phyloP scores from a whole-genome alignment of 2,329 filamentous ascomycete genomes.

The Fusarium drepaniforme region DNA sequence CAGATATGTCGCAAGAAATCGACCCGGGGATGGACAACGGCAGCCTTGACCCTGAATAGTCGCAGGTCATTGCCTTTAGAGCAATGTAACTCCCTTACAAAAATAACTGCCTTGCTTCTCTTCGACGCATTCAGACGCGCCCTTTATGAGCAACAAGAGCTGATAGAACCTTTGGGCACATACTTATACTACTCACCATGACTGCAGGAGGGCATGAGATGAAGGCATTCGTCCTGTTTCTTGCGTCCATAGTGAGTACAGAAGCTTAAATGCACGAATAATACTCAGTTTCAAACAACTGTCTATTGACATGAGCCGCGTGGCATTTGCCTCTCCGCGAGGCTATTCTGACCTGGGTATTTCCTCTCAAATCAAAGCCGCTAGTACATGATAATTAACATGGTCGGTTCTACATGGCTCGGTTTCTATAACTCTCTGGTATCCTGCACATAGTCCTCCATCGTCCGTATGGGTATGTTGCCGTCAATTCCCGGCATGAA shows the following conservation, averaged over 20 bases:
- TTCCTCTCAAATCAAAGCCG: background rate
- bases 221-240: background rate
- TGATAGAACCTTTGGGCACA: background rate
- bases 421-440: background rate
- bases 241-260: too few relatives aligned
- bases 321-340: background rate
- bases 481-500: constrained; percentile 27
- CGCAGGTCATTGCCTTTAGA: background rate
- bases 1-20: background rate
- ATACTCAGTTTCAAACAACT: background rate
- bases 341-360: background rate
- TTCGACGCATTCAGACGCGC: background rate
- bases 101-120: background rate
- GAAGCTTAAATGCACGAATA: background rate
- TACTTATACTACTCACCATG: too few relatives aligned
- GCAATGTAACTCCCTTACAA: background rate
- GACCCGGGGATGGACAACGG: background rate
- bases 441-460: background rate
- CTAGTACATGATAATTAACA: background rate
- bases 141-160: background rate
- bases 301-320: background rate
- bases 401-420: background rate
- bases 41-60: background rate
- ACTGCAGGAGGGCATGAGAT: background rate
- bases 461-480: constrained; percentile 19